Conservation (phyloP, 2,329 filamentous ascomycete species). For the Paramyrothecium sp. region DNA sequence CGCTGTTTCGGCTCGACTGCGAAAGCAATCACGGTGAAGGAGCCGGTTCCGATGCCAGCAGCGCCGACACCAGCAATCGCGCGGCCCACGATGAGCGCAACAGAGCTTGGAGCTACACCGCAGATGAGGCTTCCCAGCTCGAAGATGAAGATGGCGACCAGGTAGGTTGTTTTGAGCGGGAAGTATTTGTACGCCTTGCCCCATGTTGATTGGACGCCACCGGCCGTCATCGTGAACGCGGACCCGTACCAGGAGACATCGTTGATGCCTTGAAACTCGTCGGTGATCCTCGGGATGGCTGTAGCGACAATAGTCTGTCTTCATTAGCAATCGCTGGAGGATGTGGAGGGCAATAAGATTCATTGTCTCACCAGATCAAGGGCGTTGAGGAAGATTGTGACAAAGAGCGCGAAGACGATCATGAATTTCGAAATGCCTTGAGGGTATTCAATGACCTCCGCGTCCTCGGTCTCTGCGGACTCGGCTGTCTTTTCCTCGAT, state of each 20-base stretch:
- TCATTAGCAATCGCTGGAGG: no score
- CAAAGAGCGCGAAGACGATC: no score
- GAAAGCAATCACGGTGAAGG: conserved; percentile 47
- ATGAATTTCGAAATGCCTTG: no score
- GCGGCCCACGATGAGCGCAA: conserved; percentile 44
- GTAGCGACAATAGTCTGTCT: conserved; percentile 39
- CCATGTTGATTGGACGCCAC: conserved; percentile 42
- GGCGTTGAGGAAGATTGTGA: no score
- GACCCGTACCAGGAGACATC: conserved; percentile 49
- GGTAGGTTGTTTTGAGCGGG: conserved; percentile 47
- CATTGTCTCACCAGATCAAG: no score
- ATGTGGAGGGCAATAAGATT: no score
- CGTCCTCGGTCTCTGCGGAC: no score
- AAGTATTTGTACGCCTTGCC: conserved; percentile 53
- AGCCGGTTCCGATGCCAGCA: conserved; percentile 47
- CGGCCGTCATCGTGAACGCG: conserved; percentile 51
- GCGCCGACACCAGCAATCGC: conserved; percentile 46
- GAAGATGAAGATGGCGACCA: conserved; percentile 48
- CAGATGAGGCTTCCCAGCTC: conserved; percentile 35
- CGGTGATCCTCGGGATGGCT: conserved; percentile 41
- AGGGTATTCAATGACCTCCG: no score
- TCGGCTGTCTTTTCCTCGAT: no score
- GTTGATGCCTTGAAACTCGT: conserved; percentile 31
- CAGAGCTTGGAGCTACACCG: conserved; percentile 44
- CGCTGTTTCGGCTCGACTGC: conserved; percentile 31